Evolutionary conservation across 768 basidiomycete genomes (phyloP).

Genomic region (Lactifluus volemus): DNA sequence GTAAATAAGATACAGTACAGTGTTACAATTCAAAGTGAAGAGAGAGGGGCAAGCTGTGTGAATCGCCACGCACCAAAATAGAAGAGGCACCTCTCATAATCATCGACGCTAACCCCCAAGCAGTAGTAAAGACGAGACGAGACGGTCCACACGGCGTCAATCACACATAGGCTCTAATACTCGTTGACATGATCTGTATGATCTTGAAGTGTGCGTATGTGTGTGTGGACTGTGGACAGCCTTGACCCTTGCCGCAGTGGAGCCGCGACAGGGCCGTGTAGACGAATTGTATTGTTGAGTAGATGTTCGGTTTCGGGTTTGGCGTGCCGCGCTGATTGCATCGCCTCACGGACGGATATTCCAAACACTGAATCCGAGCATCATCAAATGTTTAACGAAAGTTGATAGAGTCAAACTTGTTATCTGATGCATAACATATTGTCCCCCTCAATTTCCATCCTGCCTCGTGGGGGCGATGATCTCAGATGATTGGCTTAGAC

Average conservation of each 20-base stretch:
- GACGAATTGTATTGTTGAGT: neutral
- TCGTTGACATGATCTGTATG: neutral
- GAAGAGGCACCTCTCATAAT: neutral
- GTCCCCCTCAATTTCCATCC: neutral
- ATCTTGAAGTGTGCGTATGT: too few species aligned
- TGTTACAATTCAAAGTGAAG: neutral
- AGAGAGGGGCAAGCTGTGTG: neutral
- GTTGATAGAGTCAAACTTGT: neutral
- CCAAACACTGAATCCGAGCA: neutral
- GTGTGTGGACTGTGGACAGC: neutral
- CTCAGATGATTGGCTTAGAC: neutral
- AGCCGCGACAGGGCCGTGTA: neutral
- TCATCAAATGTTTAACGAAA: neutral
- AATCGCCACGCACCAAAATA: neutral
- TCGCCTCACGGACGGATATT: neutral
- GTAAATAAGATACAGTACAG: neutral
- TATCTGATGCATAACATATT: neutral
- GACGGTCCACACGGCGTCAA: neutral
- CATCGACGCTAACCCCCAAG: slow-evolving; percentile 8
- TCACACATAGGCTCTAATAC: neutral
- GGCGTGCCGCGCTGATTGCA: neutral
- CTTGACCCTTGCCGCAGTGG: neutral
- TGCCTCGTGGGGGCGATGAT: neutral
- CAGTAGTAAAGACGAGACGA: neutral
- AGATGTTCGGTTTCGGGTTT: neutral